Conservation (phyloP, 1,284 basidiomycete genomes). For the Inonotus obliquus region DNA sequence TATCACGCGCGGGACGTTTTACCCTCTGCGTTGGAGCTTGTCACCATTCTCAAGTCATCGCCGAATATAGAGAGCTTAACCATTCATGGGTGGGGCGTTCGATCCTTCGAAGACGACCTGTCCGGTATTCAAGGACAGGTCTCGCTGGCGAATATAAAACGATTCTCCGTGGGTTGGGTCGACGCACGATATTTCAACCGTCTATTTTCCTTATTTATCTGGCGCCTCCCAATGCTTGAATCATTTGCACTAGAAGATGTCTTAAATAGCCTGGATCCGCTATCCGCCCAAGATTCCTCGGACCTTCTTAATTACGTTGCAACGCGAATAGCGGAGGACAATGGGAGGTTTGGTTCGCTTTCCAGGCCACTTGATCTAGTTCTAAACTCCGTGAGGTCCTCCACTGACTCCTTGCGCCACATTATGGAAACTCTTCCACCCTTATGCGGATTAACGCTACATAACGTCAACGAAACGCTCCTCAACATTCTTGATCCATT, state of each 20-base stretch:
- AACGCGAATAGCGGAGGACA: background rate
- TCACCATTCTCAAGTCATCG: slow-evolving; percentile 35
- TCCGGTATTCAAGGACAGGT: slow-evolving; percentile 22
- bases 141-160: slow-evolving; percentile 30
- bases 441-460: background rate
- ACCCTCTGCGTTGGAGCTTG: slow-evolving; percentile 42
- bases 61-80: slow-evolving; percentile 36
- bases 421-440: background rate
- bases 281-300: slow-evolving; percentile 29
- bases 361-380: background rate
- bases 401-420: background rate
- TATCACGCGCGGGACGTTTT: slow-evolving; percentile 49
- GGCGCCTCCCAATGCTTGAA: slow-evolving; percentile 34
- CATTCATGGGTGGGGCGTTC: slow-evolving; percentile 48
- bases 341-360: background rate
- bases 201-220: slow-evolving; percentile 37
- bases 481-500: background rate
- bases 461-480: background rate
- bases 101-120: slow-evolving; percentile 15
- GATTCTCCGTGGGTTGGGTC: slow-evolving; percentile 43
- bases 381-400: background rate
- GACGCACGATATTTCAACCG: slow-evolving; percentile 38
- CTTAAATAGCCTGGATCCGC: slow-evolving; percentile 30
- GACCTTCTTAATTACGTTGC: slow-evolving; percentile 29
- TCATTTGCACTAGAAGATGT: slow-evolving; percentile 43